Conservation (phyloP, 148 eudicot species). For the Amaranthus cruentus region DNA sequence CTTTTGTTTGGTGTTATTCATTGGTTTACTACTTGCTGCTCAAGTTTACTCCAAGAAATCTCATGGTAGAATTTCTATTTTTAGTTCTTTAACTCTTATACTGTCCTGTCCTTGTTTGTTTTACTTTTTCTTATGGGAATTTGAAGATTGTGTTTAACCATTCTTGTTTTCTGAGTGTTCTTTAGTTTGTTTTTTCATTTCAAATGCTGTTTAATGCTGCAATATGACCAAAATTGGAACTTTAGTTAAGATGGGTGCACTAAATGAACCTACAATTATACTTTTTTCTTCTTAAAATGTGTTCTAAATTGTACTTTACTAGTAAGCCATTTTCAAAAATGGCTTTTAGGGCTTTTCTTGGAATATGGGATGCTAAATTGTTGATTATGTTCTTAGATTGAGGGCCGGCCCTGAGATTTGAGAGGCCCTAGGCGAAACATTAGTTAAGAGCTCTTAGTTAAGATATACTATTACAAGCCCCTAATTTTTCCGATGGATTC, state of each 20-base stretch:
- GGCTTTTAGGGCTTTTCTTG: too few species aligned
- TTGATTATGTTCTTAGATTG: too few species aligned
- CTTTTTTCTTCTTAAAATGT: too few species aligned
- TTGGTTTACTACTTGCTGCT: conserved; percentile 1
- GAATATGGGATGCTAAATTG: too few species aligned
- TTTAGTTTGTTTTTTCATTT: not conserved
- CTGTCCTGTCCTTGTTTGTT: not conserved
- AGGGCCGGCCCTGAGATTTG: too few species aligned
- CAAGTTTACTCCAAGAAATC: conserved; percentile 24
- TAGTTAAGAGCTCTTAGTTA: too few species aligned
- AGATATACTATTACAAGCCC: too few species aligned
- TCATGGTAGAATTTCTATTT: conserved; percentile 19
- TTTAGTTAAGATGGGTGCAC: not conserved
- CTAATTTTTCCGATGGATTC: too few species aligned
- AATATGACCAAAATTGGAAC: conserved; percentile 3
- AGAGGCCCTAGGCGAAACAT: too few species aligned
- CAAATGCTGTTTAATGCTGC: not conserved
- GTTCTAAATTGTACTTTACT: too few species aligned
- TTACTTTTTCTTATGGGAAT: not conserved
- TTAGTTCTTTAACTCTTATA: not conserved
- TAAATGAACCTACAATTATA: too few species aligned
- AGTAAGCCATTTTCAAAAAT: too few species aligned
- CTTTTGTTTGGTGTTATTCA: conserved; percentile 11
- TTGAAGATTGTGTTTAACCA: not conserved
- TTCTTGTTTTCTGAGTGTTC: not conserved